phyloP scores from a whole-genome alignment of 2,329 filamentous ascomycete genomes.

The Clonostachys chloroleuca region DNA sequence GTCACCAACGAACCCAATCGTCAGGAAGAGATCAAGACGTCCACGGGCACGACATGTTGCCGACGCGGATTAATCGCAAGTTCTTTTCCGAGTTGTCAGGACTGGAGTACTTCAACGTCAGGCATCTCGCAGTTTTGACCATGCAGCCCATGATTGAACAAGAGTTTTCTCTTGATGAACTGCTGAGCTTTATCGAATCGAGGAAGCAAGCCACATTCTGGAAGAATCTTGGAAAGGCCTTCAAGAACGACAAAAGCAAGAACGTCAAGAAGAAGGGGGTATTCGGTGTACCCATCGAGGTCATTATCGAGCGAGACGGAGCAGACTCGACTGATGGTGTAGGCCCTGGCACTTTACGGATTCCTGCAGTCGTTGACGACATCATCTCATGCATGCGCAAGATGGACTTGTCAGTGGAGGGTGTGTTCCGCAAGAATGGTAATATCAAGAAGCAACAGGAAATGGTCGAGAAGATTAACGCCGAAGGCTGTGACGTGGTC shows the following conservation, averaged over 20 bases:
- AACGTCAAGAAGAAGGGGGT: constrained; percentile 85
- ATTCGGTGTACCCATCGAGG: constrained; percentile 84
- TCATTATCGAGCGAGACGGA: constrained; percentile 87
- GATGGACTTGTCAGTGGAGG: constrained; percentile 98
- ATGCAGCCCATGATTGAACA: constrained; percentile 90
- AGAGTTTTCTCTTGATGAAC: constrained; percentile 89
- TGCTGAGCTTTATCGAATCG: constrained; percentile 88
- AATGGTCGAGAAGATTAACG: constrained; percentile 80
- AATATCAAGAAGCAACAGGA: constrained; percentile 94
- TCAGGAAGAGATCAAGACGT: constrained; percentile 45
- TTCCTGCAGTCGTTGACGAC: constrained; percentile 94
- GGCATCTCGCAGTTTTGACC: constrained; percentile 88
- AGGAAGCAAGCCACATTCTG: constrained; percentile 88
- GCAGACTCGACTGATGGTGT: constrained; percentile 98
- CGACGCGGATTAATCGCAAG: constrained; percentile 58
- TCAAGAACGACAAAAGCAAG: constrained; percentile 80
- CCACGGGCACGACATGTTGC: constrained; percentile 46
- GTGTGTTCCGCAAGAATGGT: constrained; percentile 97
- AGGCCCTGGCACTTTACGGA: constrained; percentile 82
- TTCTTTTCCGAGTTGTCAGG: constrained; percentile 97
- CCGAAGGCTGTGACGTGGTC: constrained; percentile 77
- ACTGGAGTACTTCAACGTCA: constrained; percentile 94
- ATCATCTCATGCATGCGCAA: constrained; percentile 91
- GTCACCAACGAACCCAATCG: constrained; percentile 61
- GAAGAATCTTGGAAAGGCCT: constrained; percentile 96